Conservation (phyloP, 768 basidiomycete genomes). For the Sarcomyxa edulis region DNA sequence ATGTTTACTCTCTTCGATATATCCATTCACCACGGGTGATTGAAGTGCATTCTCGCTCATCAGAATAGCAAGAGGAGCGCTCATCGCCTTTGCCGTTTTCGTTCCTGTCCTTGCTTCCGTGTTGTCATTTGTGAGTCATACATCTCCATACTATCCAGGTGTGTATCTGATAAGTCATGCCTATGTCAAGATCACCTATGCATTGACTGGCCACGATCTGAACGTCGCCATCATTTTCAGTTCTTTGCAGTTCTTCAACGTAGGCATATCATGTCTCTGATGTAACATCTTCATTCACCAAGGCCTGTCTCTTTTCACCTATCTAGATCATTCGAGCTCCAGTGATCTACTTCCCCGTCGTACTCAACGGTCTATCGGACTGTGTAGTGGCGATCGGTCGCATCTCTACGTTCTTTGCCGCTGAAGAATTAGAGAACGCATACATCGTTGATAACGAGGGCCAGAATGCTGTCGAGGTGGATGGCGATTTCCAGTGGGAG, state of each 20-base stretch:
- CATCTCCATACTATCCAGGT: too few relatives aligned
- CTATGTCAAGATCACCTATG: constrained; percentile 33
- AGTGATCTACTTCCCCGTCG: constrained; percentile 32
- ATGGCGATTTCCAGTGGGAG: constrained; percentile 27
- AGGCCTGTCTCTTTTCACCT: too few relatives aligned
- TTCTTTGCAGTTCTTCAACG: constrained; percentile 32
- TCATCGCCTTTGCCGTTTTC: constrained; percentile 25
- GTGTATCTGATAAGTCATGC: too few relatives aligned
- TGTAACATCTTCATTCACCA: constrained; percentile 27
- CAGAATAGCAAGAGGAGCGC: constrained; percentile 17
- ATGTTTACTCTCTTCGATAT: too few relatives aligned
- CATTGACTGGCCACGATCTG: constrained; percentile 35
- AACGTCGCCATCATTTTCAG: constrained; percentile 39
- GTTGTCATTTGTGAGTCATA: constrained; percentile 33
- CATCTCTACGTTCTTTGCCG: constrained; percentile 24
- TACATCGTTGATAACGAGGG: constrained; percentile 22
- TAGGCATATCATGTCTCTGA: constrained; percentile 4
- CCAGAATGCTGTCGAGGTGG: constrained; percentile 23
- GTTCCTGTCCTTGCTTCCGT: constrained; percentile 34
- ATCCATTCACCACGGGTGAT: too few relatives aligned
- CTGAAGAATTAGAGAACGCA: constrained; percentile 27
- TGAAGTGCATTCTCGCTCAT: too few relatives aligned
- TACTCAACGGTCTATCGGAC: constrained; percentile 26
- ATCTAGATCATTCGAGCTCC: constrained; percentile 35
- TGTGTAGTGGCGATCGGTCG: constrained; percentile 27